Evolutionary conservation across 805 yeast species (phyloP).

Genomic region (Candida patagonica): DNA sequence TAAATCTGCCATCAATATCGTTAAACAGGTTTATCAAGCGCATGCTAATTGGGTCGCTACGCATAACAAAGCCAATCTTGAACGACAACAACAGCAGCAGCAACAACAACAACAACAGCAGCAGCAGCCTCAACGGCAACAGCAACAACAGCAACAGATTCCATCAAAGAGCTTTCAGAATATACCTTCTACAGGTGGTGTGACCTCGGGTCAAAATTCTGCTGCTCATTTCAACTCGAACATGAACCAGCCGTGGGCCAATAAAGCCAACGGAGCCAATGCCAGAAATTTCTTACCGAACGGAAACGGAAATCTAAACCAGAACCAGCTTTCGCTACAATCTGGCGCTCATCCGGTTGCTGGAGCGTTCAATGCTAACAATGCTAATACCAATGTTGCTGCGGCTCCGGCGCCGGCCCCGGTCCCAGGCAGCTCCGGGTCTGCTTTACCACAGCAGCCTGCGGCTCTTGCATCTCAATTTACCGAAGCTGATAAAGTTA

Average conservation of each 20-base stretch:
- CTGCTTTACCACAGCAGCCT: constrained; percentile 13
- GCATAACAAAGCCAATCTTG: constrained; percentile 7
- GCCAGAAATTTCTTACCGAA: no score
- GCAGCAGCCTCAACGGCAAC: constrained; percentile 7
- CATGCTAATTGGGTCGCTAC: constrained; percentile 21
- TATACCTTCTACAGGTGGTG: no score
- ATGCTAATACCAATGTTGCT: constrained; percentile 9
- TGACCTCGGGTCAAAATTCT: no score
- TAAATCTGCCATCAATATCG: constrained; percentile 45
- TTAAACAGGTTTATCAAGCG: constrained; percentile 53
- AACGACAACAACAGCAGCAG: constrained; percentile 10
- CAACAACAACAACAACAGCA: constrained; percentile 7
- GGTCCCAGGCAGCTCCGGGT: not conserved
- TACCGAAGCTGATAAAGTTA: constrained; percentile 40
- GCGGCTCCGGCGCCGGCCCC: constrained; percentile 7
- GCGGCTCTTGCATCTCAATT: constrained; percentile 2
- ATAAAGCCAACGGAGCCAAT: not conserved
- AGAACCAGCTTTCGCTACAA: constrained; percentile 10
- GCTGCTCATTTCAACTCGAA: no score
- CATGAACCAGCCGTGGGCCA: constrained; percentile 15
- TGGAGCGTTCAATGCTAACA: constrained; percentile 10
- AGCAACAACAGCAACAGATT: constrained; percentile 13
- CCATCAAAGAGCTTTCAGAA: constrained; percentile 13
- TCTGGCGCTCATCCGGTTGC: no score
- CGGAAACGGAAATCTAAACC: constrained; percentile 8